phyloP scores from a whole-genome alignment of 2,329 filamentous ascomycete species.

The Lecanicillium sp. region DNA sequence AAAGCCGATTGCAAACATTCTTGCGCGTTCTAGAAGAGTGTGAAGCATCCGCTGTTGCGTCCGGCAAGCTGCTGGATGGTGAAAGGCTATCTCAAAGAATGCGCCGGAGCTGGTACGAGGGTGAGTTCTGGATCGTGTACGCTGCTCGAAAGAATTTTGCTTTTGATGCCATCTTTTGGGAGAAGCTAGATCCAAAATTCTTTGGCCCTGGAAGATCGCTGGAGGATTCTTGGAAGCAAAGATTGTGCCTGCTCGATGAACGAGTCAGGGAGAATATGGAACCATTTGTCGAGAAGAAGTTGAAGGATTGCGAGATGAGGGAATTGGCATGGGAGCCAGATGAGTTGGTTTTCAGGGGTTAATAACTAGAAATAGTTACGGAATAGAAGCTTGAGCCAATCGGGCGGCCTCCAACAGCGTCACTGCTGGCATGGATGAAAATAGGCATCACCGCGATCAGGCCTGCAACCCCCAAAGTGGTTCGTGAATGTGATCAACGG shows the following conservation, averaged over 20 bases:
- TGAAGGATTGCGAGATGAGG: slow-evolving; percentile 3
- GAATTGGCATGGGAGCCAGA: slow-evolving; percentile 7
- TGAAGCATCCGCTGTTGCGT: background rate
- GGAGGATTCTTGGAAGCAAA: slow-evolving; percentile 4
- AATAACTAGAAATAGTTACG: background rate
- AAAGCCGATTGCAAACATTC: background rate
- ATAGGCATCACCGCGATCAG: too few species aligned
- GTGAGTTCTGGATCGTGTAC: background rate
- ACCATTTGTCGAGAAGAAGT: slow-evolving; percentile 1
- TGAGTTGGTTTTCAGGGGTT: background rate
- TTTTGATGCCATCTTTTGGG: slow-evolving; percentile 1
- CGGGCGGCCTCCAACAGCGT: too few species aligned
- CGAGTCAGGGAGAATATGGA: background rate
- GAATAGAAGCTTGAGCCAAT: too few species aligned
- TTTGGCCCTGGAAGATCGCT: background rate
- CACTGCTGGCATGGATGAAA: too few species aligned
- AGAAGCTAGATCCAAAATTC: background rate
- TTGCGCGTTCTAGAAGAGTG: background rate
- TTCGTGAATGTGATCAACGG: too few species aligned
- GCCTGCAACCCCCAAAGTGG: too few species aligned
- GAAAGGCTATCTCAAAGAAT: background rate
- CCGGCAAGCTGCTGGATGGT: background rate
- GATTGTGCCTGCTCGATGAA: slow-evolving; percentile 1
- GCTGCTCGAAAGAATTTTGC: slow-evolving; percentile 5
- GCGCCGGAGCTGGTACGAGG: background rate